A percentile compares a stretch with the other conserved stretches of the same genome.
These are phyloP conservation scores for Candida rishiriensis DNA, from an alignment of 805 yeast genomes.

Conservation along the genomic window DNA sequence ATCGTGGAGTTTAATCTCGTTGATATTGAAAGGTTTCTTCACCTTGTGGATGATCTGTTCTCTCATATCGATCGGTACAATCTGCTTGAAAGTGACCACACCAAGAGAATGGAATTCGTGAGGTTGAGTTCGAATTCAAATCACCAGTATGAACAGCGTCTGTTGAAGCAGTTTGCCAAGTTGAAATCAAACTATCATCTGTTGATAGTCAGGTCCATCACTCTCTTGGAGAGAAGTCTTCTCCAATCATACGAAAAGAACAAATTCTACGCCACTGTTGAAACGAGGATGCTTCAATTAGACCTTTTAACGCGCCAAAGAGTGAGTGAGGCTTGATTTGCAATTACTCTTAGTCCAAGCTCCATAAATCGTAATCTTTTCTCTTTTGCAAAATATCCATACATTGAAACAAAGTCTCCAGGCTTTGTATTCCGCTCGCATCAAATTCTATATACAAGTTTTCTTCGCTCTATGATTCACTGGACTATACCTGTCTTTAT, in stretches of 20 bases:
- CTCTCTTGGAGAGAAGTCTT: slow-evolving; percentile 14
- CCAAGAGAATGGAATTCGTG: slow-evolving; percentile 3
- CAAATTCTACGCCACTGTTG: slow-evolving; percentile 7
- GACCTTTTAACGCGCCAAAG: too few species aligned
- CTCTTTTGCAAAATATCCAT: too few species aligned
- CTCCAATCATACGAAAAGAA: slow-evolving; percentile 16
- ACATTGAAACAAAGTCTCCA: too few species aligned
- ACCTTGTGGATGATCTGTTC: slow-evolving; percentile 10
- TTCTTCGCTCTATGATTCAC: slow-evolving; percentile 3
- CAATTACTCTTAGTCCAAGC: too few species aligned
- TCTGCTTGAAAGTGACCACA: slow-evolving; percentile 8
- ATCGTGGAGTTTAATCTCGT: slow-evolving; percentile 10
- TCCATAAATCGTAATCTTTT: too few species aligned
- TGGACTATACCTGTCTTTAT: slow-evolving; percentile 4
- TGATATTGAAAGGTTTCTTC: slow-evolving; percentile 5
- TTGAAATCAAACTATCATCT: slow-evolving; percentile 8
- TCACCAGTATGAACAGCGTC: not conserved
- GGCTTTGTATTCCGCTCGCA: not conserved
- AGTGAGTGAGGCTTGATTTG: too few species aligned
- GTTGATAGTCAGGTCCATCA: slow-evolving; percentile 14
- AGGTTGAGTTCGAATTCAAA: slow-evolving; percentile 5
- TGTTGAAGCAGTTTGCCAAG: slow-evolving; percentile 7
- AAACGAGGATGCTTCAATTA: slow-evolving; percentile 3
- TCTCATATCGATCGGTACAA: slow-evolving; percentile 4
- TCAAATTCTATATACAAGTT: slow-evolving; percentile 1